Conservation (phyloP, 2,329 filamentous ascomycete species). For the Aspergillus glaucus region DNA sequence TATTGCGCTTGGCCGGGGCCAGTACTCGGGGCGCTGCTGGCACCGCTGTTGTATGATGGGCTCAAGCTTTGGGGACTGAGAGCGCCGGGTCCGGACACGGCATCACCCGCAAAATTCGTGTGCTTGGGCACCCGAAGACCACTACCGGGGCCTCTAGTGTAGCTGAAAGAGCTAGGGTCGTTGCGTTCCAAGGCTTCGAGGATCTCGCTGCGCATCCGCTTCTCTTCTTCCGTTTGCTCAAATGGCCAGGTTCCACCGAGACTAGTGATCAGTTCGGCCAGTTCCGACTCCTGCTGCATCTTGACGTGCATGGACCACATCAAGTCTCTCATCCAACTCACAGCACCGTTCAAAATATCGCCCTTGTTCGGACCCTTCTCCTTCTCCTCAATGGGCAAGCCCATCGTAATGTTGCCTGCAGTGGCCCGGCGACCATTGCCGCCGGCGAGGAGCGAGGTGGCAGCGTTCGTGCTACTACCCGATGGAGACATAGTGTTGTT, state of each 20-base stretch:
- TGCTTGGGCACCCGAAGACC: constrained; percentile 87
- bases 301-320: constrained; percentile 96
- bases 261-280: constrained; percentile 67
- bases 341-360: constrained; percentile 93
- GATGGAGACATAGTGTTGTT: constrained; percentile 87
- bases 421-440: constrained; percentile 73
- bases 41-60: constrained; percentile 65
- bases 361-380: constrained; percentile 99
- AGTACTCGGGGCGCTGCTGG: constrained; percentile 53
- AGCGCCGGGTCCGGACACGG: constrained; percentile 47
- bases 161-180: constrained; percentile 67
- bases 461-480: constrained; percentile 50
- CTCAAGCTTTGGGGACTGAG: constrained; percentile 59
- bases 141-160: constrained; percentile 75
- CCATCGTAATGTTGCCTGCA: constrained; percentile 83
- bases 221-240: constrained; percentile 82
- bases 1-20: constrained; percentile 46
- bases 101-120: constrained; percentile 83
- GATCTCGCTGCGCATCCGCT: constrained; percentile 90
- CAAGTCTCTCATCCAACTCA: constrained; percentile 93
- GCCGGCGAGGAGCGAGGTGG: constrained; percentile 81
- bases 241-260: constrained; percentile 73
- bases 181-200: constrained; percentile 81
- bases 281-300: constrained; percentile 79
- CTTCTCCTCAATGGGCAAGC: constrained; percentile 89